phyloP scores from a whole-genome alignment of 225 moss, liverwort and hornwort species.

The Physcomitrium patens region DNA sequence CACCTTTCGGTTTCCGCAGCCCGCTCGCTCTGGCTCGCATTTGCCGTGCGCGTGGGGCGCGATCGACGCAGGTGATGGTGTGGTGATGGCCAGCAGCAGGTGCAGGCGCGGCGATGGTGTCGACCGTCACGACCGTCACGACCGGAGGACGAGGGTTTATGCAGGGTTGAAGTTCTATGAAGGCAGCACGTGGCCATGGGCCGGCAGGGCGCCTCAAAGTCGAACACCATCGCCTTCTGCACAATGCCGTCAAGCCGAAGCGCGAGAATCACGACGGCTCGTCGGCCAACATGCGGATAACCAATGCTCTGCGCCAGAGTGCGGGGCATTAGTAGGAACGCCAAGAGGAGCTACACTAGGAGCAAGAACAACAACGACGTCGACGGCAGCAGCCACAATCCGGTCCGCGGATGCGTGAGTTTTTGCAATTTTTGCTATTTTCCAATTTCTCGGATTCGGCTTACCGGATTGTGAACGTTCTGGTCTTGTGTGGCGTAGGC shows the following conservation, averaged over 20 bases:
- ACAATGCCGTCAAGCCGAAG: constrained; percentile 48
- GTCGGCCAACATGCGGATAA: constrained; percentile 43
- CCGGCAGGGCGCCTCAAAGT: constrained; percentile 49
- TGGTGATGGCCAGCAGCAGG: not conserved
- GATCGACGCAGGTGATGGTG: constrained; percentile 23
- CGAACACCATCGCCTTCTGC: constrained; percentile 49
- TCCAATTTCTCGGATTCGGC: constrained; percentile 12
- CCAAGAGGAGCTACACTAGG: constrained; percentile 27
- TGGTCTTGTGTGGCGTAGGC: not conserved
- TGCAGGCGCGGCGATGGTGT: constrained; percentile 1
- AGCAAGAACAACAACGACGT: not conserved
- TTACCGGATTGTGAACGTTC: not conserved
- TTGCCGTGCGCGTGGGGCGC: constrained; percentile 11
- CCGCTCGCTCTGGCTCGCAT: not conserved
- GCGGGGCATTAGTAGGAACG: constrained; percentile 36
- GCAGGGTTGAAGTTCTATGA: constrained; percentile 62
- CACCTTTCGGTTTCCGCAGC: too few relatives aligned
- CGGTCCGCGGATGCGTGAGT: constrained; percentile 7
- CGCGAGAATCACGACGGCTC: constrained; percentile 44
- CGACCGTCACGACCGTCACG: too few relatives aligned
- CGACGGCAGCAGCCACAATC: constrained; percentile 8
- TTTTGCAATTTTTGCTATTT: constrained; percentile 16
- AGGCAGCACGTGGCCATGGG: constrained; percentile 60
- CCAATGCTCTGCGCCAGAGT: constrained; percentile 55
- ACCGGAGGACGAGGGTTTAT: constrained; percentile 40